Evolutionary conservation across 2,329 filamentous ascomycete species (phyloP), one percentile per base, ranked within the genome.

Genomic region (Colletotrichum australisinense): DNA sequence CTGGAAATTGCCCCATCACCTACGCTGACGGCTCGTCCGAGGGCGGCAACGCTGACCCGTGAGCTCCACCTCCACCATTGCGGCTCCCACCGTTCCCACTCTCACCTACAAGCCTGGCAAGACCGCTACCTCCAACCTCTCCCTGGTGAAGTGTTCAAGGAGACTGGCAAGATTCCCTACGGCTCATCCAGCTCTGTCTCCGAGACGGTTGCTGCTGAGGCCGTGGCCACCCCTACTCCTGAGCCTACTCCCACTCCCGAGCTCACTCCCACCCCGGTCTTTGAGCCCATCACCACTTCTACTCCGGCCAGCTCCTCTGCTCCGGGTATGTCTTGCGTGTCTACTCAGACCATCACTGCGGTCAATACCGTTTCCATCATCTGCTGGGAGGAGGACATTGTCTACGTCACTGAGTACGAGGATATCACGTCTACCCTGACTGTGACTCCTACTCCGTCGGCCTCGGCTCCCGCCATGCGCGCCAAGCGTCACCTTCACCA

Each of bases 1-100:
- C 95, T 5, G 94, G 95, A 56, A 87, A 89, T 72, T 82, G 91
- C 24, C 74, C 80, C 6, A 86, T 93, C 72, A 77, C 78, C 60
- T 78, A 75, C 63, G 79, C 72, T 35, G 79, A 80, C 30, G 78
- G 78, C 32, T 75, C 76, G 32, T 73, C 73, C 16, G 73, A 73
- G 64, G 74, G 69, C 12, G 70, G 64, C 11, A 65, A 35, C 38
- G 19, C 42, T 22, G 55, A 35, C 11, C 60, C 16, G 46, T 22
- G 58, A 72, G 60, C 63, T 65, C 72, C 22, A 38, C 63, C 6
- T 72, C 76, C 2, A 69, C 69, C 49, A 64, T 52, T 22, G 52
- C 65, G 35, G 57, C 69, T 57, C 67, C 76, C 12, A 67, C 76
- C 3, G 69, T 78, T n/a, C 79, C 81, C 14, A 78, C 77, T 4